phyloP scores from a whole-genome alignment of 495 filamentous ascomycete genomes.

The Astrothelium macrocarpum region DNA sequence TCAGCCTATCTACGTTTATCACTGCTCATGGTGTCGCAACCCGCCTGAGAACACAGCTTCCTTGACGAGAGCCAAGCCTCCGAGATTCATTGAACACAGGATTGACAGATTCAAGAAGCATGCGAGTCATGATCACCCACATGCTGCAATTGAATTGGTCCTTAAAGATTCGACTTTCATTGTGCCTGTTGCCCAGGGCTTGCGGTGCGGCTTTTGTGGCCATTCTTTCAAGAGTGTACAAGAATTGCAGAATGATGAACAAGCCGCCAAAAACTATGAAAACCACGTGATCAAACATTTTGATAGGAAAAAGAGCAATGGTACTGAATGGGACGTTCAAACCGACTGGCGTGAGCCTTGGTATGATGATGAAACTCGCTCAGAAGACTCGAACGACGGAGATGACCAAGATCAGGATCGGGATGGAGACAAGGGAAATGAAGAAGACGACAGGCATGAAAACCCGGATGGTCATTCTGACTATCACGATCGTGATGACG shows the following conservation, averaged over 20 bases:
- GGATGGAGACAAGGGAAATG: not conserved
- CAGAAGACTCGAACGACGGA: not conserved
- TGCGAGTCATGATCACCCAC: not conserved
- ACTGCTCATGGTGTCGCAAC: not conserved
- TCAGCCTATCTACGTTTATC: not conserved
- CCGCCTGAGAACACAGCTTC: not conserved
- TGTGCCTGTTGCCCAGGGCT: not conserved
- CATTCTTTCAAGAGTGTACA: not conserved
- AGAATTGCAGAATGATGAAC: not conserved
- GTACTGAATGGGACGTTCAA: not conserved
- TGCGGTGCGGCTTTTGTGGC: not conserved
- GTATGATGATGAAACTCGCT: not conserved
- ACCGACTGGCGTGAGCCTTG: not conserved
- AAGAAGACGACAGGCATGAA: not conserved
- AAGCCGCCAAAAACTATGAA: not conserved
- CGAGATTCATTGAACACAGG: not conserved
- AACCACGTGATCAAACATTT: not conserved
- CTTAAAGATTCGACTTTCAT: not conserved
- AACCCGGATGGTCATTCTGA: not conserved
- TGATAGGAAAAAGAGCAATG: not conserved
- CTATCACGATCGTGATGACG: not conserved
- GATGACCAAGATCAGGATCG: not conserved
- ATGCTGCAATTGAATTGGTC: not conserved
- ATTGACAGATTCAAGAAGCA: not conserved
- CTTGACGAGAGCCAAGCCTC: not conserved